Conservation (phyloP, 148 eudicot genomes). For the Rhododendron simsii region DNA sequence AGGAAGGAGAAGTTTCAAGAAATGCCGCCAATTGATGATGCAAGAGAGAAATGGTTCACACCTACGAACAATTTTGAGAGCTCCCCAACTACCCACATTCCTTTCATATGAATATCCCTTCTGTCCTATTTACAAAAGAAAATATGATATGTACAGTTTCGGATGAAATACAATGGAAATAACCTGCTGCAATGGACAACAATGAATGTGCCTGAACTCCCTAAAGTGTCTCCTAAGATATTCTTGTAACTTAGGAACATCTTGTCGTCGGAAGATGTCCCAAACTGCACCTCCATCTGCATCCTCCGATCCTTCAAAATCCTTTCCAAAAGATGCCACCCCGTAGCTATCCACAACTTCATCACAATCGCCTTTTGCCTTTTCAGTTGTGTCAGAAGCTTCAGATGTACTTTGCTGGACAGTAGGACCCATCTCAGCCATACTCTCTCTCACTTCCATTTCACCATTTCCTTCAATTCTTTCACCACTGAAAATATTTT, state of each 20-base stretch:
- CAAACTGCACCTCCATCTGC: constrained; percentile 43
- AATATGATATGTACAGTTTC: not conserved
- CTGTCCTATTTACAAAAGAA: not conserved
- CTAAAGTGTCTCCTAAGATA: constrained; percentile 36
- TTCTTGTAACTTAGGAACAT: constrained; percentile 40
- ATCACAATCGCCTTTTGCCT: not conserved
- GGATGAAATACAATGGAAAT: not conserved
- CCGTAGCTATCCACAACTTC: not conserved
- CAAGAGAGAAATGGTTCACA: not conserved
- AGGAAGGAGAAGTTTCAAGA: not conserved
- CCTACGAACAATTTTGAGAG: not conserved
- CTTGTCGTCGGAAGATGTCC: constrained; percentile 53
- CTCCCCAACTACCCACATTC: not conserved
- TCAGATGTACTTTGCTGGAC: not conserved
- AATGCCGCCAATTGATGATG: not conserved
- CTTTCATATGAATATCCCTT: not conserved
- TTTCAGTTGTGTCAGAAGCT: constrained; percentile 4
- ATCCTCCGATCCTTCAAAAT: constrained; percentile 22
- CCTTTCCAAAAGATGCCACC: not conserved
- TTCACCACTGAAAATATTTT: constrained; percentile 12
- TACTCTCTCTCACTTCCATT: not conserved
- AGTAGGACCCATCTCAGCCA: not conserved
- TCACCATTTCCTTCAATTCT: not conserved
- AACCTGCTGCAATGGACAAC: constrained; percentile 36
- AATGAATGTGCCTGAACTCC: constrained; percentile 45